Evolutionary conservation across 2,329 filamentous ascomycete species (phyloP).

Genomic region (Fusarium sp.): DNA sequence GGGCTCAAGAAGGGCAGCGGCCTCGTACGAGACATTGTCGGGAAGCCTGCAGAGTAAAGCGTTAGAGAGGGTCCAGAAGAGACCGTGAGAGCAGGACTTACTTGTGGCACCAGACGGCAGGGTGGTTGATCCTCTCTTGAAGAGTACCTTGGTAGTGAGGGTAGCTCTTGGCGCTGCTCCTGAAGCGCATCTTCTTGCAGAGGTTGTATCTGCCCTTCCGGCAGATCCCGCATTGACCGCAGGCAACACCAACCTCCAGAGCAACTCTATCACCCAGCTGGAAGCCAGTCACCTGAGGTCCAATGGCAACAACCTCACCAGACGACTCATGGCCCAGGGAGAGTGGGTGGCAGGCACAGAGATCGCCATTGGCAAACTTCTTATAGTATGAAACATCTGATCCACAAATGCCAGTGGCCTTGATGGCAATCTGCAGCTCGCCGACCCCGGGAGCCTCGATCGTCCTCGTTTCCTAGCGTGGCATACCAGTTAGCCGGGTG

Average conservation of each 20-base stretch:
- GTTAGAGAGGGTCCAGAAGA: constrained; percentile 6
- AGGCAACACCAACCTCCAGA: constrained; percentile 67
- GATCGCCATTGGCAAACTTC: constrained; percentile 77
- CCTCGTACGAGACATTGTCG: constrained; percentile 67
- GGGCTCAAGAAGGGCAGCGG: constrained; percentile 71
- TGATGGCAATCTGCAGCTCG: constrained; percentile 74
- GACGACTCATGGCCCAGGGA: constrained; percentile 74
- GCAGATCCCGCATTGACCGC: constrained; percentile 63
- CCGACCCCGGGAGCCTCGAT: constrained; percentile 60
- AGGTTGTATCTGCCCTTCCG: constrained; percentile 69
- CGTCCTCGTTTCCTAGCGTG: constrained; percentile 61
- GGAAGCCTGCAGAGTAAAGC: constrained; percentile 60
- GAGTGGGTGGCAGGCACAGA: constrained; percentile 73
- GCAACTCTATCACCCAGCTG: constrained; percentile 68
- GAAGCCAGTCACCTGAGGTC: constrained; percentile 64
- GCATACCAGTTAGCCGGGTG: constrained; percentile 26
- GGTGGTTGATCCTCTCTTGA: constrained; percentile 72
- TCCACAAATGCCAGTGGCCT: constrained; percentile 75
- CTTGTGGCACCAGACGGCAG: constrained; percentile 72
- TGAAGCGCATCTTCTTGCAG: constrained; percentile 71
- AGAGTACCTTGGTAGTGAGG: constrained; percentile 73
- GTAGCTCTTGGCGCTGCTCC: constrained; percentile 71
- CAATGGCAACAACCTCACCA: constrained; percentile 67
- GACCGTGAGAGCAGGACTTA: constrained; percentile 47
- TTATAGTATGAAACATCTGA: constrained; percentile 79